A percentile compares a stretch with the other conserved stretches of the same genome.
Evolutionary conservation across 139 green algal genomes (phyloP).

Genomic region (Limnomonas spitsbergensis): DNA sequence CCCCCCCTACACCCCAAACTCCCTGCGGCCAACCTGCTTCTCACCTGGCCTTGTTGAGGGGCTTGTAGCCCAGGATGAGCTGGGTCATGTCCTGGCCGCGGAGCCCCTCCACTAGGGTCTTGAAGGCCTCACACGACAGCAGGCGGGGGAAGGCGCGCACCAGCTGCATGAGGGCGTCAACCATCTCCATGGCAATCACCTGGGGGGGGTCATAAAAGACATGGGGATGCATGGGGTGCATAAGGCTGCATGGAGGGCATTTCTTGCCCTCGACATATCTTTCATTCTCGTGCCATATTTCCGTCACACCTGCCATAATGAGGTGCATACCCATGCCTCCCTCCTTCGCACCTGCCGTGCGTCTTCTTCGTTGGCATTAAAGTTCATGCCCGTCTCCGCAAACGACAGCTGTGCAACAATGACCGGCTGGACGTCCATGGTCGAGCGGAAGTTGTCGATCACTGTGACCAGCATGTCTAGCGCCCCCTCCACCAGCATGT

Average conservation of each 20-base stretch:
- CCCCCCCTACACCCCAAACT: too few relatives aligned
- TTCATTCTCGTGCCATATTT: too few relatives aligned
- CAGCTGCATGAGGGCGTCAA: conserved; percentile 37
- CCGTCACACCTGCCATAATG: too few relatives aligned
- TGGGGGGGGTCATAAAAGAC: too few relatives aligned
- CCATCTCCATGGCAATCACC: conserved; percentile 36
- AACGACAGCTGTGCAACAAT: not conserved
- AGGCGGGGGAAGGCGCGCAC: conserved; percentile 37
- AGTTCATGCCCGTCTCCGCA: not conserved
- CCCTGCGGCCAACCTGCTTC: too few relatives aligned
- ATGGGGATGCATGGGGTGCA: too few relatives aligned
- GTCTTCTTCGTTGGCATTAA: not conserved
- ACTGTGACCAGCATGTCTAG: not conserved
- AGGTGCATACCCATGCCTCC: too few relatives aligned
- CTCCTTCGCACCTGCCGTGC: not conserved
- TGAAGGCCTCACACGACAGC: conserved; percentile 28
- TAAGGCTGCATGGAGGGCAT: too few relatives aligned
- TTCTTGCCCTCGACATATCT: too few relatives aligned
- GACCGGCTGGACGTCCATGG: not conserved
- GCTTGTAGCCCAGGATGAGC: conserved; percentile 11
- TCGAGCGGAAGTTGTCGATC: not conserved
- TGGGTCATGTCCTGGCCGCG: conserved; percentile 1
- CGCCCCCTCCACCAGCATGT: not conserved
- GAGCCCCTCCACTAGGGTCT: conserved; percentile 16
- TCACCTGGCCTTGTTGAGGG: not conserved